Conservation (phyloP, 331 rosid species). For the Malus hybrid region DNA sequence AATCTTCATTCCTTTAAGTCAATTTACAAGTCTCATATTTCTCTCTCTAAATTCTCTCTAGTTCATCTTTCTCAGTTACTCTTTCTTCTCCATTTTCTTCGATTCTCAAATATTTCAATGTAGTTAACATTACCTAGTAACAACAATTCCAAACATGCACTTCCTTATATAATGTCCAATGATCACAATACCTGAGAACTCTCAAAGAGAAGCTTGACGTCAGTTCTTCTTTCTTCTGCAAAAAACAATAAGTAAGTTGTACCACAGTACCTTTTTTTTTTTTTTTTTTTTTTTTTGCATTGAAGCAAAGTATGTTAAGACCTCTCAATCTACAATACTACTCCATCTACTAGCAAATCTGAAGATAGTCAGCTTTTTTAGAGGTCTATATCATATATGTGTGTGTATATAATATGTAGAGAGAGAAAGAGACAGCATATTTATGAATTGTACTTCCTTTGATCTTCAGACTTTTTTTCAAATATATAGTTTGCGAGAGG, state of each 20-base stretch:
- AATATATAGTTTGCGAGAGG: not conserved
- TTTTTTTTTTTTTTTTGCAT: too few relatives aligned
- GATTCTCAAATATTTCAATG: too few relatives aligned
- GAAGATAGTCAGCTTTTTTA: not conserved
- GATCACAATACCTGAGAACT: conserved; percentile 54
- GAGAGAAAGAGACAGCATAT: not conserved
- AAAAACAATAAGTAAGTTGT: not conserved
- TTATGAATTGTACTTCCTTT: not conserved
- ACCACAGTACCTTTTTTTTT: not conserved
- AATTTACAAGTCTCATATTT: too few relatives aligned
- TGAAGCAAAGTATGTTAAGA: too few relatives aligned
- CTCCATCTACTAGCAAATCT: not conserved
- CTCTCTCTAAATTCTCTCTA: too few relatives aligned
- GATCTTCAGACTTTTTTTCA: not conserved
- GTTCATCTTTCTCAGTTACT: too few relatives aligned
- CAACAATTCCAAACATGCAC: not conserved
- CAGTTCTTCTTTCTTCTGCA: conserved; percentile 45
- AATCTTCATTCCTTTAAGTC: too few relatives aligned
- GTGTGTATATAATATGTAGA: not conserved
- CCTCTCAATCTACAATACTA: not conserved
- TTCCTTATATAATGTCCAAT: not conserved
- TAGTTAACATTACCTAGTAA: not conserved
- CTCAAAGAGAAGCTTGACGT: conserved; percentile 37
- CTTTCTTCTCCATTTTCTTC: too few relatives aligned
- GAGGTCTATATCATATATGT: not conserved